These are phyloP conservation scores for Rhizopogon rudus DNA, from an alignment of 768 basidiomycete species.

Conservation along the genomic window DNA sequence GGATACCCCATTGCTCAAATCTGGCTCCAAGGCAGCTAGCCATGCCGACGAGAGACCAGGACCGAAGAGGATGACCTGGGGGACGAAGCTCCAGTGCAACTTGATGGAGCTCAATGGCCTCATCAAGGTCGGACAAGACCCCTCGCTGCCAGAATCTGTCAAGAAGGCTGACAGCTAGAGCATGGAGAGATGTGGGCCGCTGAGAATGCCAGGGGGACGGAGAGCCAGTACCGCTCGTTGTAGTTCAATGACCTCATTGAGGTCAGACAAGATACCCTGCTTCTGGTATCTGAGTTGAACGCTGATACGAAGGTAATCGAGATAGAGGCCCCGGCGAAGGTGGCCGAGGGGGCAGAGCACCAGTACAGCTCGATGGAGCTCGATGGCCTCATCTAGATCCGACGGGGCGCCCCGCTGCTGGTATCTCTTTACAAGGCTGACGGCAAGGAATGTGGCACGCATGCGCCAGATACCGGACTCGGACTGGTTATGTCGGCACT, in stretches of 20 bases:
- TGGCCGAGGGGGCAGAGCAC: constrained; percentile 20
- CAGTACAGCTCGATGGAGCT: constrained; percentile 20
- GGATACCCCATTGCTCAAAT: constrained; percentile 7
- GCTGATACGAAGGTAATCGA: constrained; percentile 24
- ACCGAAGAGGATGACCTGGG: too few species aligned
- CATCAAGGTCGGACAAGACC: constrained; percentile 21
- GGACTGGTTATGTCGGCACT: constrained; percentile 10
- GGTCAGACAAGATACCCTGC: constrained; percentile 16
- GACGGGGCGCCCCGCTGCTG: constrained; percentile 17
- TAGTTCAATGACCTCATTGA: constrained; percentile 23
- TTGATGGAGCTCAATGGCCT: constrained; percentile 18
- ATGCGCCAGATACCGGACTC: too few species aligned
- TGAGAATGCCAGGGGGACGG: constrained; percentile 10
- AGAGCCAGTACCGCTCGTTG: constrained; percentile 18
- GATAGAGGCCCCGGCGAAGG: constrained; percentile 13
- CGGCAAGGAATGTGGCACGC: constrained; percentile 19
- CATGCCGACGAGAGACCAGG: constrained; percentile 12
- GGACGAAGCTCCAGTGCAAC: not conserved
- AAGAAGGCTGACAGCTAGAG: constrained; percentile 20
- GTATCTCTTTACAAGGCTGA: constrained; percentile 21
- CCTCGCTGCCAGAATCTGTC: constrained; percentile 18
- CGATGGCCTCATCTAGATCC: constrained; percentile 22
- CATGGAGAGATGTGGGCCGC: constrained; percentile 11
- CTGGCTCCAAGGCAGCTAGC: constrained; percentile 16
- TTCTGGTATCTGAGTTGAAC: constrained; percentile 21